These are phyloP conservation scores for Echria macrotheca DNA, from an alignment of 495 filamentous ascomycete species.

Conservation along the genomic window DNA sequence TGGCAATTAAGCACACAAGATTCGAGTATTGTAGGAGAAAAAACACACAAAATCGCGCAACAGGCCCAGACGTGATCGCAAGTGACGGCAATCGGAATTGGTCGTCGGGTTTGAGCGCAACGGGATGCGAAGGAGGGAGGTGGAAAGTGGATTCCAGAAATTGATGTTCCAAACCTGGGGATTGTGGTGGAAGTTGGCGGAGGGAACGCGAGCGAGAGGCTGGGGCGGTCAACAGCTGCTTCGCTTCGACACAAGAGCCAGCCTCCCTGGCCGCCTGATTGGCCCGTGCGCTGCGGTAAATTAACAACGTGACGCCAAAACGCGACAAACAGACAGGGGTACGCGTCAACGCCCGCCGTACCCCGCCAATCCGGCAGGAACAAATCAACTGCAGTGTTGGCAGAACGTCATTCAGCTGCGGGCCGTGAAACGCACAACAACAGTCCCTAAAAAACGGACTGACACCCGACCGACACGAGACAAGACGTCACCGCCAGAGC, in stretches of 20 bases:
- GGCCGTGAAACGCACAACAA: conserved; percentile 2
- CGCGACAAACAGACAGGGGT: conserved; percentile 11
- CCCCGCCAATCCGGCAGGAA: conserved; percentile 21
- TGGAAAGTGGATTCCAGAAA: no score
- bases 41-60: no score
- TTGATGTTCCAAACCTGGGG: not conserved
- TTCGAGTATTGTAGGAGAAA: no score
- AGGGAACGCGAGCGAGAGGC: conserved; percentile 12
- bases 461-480: no score
- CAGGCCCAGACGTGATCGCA: no score
- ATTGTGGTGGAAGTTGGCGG: conserved; percentile 6
- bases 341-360: not conserved
- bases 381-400: conserved; percentile 9
- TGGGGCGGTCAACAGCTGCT: conserved; percentile 18
- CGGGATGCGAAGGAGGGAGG: no score
- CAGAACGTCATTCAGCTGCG: conserved; percentile 14
- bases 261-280: conserved; percentile 18
- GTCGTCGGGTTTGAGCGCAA: no score
- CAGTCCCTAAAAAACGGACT: no score
- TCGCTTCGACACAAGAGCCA: conserved; percentile 15
- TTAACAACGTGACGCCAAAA: conserved; percentile 24
- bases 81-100: no score
- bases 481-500: no score
- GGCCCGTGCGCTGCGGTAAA: conserved; percentile 9
- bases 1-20: no score